phyloP scores from a whole-genome alignment of 495 filamentous ascomycete species.

The Daldinia loculata region DNA sequence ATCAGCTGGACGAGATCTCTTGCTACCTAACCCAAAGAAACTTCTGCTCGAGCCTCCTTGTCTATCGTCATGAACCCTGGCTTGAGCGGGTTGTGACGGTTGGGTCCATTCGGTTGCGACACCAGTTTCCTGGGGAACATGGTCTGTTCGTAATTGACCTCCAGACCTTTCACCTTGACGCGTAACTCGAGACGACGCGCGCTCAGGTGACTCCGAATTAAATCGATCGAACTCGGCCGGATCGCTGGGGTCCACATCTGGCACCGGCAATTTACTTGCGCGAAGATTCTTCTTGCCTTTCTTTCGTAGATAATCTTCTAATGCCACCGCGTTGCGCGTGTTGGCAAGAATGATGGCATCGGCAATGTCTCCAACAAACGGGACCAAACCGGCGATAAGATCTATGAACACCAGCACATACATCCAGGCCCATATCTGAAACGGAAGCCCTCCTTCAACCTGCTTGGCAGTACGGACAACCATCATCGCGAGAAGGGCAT shows the following conservation, averaged over 20 bases:
- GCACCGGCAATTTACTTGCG: constrained; percentile 43
- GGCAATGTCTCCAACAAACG: constrained; percentile 83
- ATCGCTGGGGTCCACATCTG: constrained; percentile 53
- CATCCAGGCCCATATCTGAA: constrained; percentile 69
- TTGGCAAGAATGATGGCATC: constrained; percentile 73
- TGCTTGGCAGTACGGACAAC: constrained; percentile 71
- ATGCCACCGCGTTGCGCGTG: constrained; percentile 75
- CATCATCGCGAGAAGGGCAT: constrained; percentile 72
- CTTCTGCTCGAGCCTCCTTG: constrained; percentile 35
- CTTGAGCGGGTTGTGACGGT: constrained; percentile 31
- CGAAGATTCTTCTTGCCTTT: constrained; percentile 61
- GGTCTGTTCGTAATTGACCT: constrained; percentile 16
- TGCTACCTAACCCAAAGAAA: constrained; percentile 50
- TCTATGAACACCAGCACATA: constrained; percentile 78
- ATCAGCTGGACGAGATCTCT: constrained; percentile 49
- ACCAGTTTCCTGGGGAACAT: constrained; percentile 34
- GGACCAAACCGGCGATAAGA: constrained; percentile 82
- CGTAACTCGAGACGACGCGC: constrained; percentile 24
- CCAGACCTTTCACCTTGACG: constrained; percentile 11
- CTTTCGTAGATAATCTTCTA: constrained; percentile 75
- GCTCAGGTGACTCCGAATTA: constrained; percentile 34
- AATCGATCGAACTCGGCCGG: constrained; percentile 53
- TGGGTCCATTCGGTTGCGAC: constrained; percentile 31
- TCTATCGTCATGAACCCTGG: constrained; percentile 35
- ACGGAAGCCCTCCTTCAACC: constrained; percentile 76